These are phyloP conservation scores for Sambucus nigra DNA, from an alignment of 129 eudicot species.

Conservation along the genomic window DNA sequence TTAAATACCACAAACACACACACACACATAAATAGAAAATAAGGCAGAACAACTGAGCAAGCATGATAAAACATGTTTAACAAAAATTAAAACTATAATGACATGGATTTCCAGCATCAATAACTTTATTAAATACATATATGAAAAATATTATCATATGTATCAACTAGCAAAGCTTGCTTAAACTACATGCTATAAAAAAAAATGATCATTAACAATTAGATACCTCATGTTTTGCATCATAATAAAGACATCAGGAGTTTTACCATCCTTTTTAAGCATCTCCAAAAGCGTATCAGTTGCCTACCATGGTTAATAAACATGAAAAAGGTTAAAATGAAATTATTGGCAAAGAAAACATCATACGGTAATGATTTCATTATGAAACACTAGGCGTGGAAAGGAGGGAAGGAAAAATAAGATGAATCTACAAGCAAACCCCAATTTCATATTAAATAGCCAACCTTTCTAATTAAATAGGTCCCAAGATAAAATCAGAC, in stretches of 20 bases:
- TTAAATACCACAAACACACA: background rate
- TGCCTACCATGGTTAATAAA: slow-evolving; percentile 36
- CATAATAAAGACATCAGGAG: slow-evolving; percentile 49
- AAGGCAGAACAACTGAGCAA: background rate
- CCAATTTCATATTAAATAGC: too few relatives aligned
- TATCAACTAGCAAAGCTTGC: background rate
- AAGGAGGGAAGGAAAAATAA: background rate
- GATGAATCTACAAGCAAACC: background rate
- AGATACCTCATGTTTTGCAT: slow-evolving; percentile 73
- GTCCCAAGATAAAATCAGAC: too few relatives aligned
- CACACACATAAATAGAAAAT: background rate
- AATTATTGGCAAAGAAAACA: background rate
- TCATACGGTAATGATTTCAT: background rate
- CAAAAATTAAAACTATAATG: background rate
- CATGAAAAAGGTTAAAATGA: slow-evolving; percentile 6
- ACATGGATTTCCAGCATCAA: background rate
- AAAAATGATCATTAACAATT: background rate
- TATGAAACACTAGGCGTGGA: background rate
- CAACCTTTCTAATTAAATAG: too few relatives aligned
- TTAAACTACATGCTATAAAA: background rate
- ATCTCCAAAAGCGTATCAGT: slow-evolving; percentile 56
- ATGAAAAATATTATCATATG: background rate
- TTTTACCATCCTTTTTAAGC: slow-evolving; percentile 39
- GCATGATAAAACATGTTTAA: too few relatives aligned
- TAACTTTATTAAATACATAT: background rate